These are phyloP conservation scores for Pseudozyma tsukubaensis DNA, from an alignment of 1,284 basidiomycete species.

Conservation along the genomic window DNA sequence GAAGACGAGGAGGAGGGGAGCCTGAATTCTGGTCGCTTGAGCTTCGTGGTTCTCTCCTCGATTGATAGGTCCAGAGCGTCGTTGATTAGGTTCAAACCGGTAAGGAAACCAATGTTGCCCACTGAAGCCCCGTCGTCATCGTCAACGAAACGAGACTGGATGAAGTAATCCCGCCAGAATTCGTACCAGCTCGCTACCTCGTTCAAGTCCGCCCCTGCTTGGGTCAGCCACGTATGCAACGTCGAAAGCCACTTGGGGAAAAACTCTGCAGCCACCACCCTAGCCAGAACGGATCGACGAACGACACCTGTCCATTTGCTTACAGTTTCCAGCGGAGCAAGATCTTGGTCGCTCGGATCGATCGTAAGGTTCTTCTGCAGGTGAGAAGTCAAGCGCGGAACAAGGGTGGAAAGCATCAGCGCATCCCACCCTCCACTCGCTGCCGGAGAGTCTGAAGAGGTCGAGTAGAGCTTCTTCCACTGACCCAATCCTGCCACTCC, in stretches of 20 bases:
- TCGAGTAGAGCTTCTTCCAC: conserved; percentile 48
- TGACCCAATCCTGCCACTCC: conserved; percentile 22
- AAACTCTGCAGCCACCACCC: conserved; percentile 79
- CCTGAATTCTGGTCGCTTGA: conserved; percentile 77
- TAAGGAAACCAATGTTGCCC: conserved; percentile 78
- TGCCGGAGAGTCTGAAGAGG: neutral
- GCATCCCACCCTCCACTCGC: conserved; percentile 82
- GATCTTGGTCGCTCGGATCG: conserved; percentile 86
- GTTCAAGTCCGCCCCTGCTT: conserved; percentile 82
- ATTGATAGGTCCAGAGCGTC: conserved; percentile 79
- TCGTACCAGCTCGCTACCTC: conserved; percentile 89
- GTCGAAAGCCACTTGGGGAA: conserved; percentile 95
- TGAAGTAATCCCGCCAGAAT: conserved; percentile 86
- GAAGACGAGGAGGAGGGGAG: conserved; percentile 14
- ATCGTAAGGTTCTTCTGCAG: conserved; percentile 85
- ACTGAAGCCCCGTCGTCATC: neutral
- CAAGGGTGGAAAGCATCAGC: conserved; percentile 86
- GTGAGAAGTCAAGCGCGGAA: conserved; percentile 85
- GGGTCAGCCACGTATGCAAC: conserved; percentile 89
- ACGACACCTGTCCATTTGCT: conserved; percentile 82
- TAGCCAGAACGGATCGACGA: conserved; percentile 69
- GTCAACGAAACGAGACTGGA: conserved; percentile 73
- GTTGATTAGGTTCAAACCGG: conserved; percentile 90
- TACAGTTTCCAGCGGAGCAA: conserved; percentile 78
- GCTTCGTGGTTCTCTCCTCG: neutral